These are phyloP conservation scores for Neocallimastix lanati DNA, from an alignment of 192 early-diverging fungal species.

Conservation along the genomic window DNA sequence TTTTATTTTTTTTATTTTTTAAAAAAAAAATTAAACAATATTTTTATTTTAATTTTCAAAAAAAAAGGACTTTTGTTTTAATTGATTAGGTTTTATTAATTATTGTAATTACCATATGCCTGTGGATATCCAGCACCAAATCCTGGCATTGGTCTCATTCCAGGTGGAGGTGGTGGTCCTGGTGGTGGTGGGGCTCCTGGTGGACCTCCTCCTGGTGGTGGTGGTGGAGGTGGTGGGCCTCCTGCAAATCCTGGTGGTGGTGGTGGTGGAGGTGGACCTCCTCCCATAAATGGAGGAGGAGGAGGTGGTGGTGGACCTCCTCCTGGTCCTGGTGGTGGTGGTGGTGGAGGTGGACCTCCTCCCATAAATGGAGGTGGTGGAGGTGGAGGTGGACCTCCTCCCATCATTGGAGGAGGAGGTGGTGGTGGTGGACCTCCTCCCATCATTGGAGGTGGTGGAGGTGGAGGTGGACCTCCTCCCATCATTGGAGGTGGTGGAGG, in stretches of 20 bases:
- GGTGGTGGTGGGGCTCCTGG: slow-evolving; percentile 3
- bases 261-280: neutral
- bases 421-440: neutral
- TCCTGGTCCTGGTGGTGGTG: slow-evolving; percentile 7
- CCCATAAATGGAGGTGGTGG: no score
- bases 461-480: no score
- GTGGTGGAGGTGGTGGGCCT: slow-evolving; percentile 15
- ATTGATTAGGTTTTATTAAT: neutral
- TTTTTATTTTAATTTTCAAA: no score
- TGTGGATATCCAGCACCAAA: no score
- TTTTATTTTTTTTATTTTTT: no score
- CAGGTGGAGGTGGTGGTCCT: slow-evolving; percentile 13
- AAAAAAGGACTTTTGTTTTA: no score
- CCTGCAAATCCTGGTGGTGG: neutral
- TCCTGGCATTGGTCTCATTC: no score
- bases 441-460: neutral
- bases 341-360: neutral
- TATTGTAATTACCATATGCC: slow-evolving; percentile 8
- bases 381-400: no score
- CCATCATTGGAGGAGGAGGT: neutral
- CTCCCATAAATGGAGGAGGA: neutral
- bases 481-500: no score
- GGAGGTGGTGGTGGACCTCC: no score
- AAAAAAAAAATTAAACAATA: no score
- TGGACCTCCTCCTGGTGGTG: slow-evolving; percentile 3